phyloP scores from a whole-genome alignment of 257 asterid genomes.

The Fraxinus pennsylvanica region DNA sequence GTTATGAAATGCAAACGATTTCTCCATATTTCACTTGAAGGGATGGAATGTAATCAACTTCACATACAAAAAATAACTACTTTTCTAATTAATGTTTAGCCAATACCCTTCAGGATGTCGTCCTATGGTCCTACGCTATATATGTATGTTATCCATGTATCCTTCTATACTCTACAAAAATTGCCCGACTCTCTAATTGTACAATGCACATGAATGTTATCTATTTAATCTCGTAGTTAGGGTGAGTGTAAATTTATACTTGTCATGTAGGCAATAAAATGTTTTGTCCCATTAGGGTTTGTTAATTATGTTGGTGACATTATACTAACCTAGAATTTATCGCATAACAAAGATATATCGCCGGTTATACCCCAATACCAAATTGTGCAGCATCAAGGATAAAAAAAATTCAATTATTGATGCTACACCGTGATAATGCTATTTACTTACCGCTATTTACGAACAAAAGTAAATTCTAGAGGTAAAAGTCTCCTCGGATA shows the following conservation, averaged over 20 bases:
- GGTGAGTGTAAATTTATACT: too few relatives aligned
- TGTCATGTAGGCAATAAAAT: too few relatives aligned
- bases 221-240: background rate
- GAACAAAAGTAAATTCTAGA: too few relatives aligned
- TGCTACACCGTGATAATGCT: too few relatives aligned
- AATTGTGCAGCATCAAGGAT: too few relatives aligned
- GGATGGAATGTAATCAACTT: background rate
- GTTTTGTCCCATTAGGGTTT: background rate
- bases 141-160: background rate
- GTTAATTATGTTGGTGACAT: background rate
- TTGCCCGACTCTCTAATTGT: background rate
- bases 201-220: background rate
- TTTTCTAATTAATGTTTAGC: background rate
- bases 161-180: background rate
- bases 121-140: background rate
- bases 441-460: too few relatives aligned
- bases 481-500: too few relatives aligned
- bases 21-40: background rate
- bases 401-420: too few relatives aligned
- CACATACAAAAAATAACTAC: background rate
- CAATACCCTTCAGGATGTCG: background rate
- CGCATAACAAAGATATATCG: background rate
- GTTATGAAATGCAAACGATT: conserved; percentile 16
- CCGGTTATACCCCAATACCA: too few relatives aligned
- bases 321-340: background rate